Conservation (phyloP, 2,329 filamentous ascomycete species). For the Zymoseptoria crescenta region DNA sequence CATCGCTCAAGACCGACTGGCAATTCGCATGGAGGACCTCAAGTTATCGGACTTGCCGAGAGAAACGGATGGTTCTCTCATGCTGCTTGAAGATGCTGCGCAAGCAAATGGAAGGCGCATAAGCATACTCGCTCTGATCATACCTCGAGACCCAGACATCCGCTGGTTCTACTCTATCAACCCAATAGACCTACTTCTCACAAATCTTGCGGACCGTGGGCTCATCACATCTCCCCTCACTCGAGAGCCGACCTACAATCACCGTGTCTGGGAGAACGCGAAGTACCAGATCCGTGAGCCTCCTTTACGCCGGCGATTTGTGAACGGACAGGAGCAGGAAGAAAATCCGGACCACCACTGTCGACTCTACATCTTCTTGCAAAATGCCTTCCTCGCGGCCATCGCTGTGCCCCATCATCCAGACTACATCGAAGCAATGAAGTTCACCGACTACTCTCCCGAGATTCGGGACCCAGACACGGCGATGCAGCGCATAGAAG, state of each 20-base stretch:
- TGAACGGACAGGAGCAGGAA: constrained; percentile 1
- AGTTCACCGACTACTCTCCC: constrained; percentile 17
- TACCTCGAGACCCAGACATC: constrained; percentile 11
- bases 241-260: not conserved
- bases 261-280: not conserved
- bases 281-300: not conserved
- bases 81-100: constrained; percentile 15
- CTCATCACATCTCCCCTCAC: not conserved
- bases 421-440: constrained; percentile 15
- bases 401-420: constrained; percentile 14
- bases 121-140: constrained; percentile 14
- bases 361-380: constrained; percentile 13
- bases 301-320: not conserved
- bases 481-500: constrained; percentile 11
- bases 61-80: constrained; percentile 4
- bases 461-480: constrained; percentile 12
- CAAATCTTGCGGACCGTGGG: constrained; percentile 1
- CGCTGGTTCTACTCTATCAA: constrained; percentile 19
- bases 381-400: constrained; percentile 11
- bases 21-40: constrained; percentile 17
- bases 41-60: constrained; percentile 11
- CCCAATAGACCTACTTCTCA: constrained; percentile 4
- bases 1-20: not conserved
- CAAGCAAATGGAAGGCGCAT: constrained; percentile 1
- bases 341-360: constrained; percentile 3